Evolutionary conservation across 441 rosid genomes (phyloP).

Genomic region (Adansonia gregorii): DNA sequence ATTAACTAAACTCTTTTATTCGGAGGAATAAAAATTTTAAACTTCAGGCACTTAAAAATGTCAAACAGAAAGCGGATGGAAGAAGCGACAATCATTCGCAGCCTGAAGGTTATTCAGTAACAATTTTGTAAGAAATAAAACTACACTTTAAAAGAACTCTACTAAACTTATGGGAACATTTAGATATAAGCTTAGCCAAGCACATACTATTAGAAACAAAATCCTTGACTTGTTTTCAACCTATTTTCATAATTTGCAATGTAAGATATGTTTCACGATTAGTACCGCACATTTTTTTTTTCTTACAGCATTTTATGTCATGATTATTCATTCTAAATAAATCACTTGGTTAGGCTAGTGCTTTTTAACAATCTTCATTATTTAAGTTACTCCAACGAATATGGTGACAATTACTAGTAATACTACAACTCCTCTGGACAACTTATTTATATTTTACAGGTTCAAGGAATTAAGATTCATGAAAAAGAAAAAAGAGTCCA

Average conservation of each 20-base stretch:
- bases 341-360: neutral
- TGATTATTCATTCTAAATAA: neutral
- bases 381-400: too few species aligned
- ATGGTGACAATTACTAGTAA: neutral
- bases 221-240: constrained; percentile 15
- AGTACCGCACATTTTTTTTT: neutral
- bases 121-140: neutral
- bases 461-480: neutral
- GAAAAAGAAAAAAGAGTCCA: neutral
- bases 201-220: neutral
- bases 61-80: neutral
- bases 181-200: neutral
- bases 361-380: neutral
- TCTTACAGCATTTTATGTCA: neutral
- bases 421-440: neutral
- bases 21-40: neutral
- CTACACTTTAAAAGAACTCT: neutral
- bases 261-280: neutral
- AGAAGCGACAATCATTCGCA: neutral
- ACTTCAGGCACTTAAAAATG: neutral
- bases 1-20: neutral
- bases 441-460: neutral
- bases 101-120: neutral
- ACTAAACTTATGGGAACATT: neutral
- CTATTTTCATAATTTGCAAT: constrained; percentile 6